phyloP scores from a whole-genome alignment of 345 rosid species.

The Syzygium jambos region DNA sequence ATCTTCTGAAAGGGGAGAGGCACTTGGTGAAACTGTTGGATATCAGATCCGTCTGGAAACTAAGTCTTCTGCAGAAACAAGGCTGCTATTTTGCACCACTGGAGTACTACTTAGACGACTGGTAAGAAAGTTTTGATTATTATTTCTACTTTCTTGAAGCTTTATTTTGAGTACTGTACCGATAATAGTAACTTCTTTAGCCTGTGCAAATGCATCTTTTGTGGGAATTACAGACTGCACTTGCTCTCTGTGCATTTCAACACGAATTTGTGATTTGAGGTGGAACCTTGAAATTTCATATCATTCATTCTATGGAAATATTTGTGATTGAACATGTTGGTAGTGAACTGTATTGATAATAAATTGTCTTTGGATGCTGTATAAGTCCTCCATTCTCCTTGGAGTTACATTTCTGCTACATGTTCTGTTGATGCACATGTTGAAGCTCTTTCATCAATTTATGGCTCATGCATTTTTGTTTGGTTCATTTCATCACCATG shows the following conservation, averaged over 20 bases:
- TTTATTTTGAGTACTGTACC: neutral
- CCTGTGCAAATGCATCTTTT: neutral
- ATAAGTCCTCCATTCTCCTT: neutral
- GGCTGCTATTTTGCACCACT: constrained; percentile 90
- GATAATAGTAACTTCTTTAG: neutral
- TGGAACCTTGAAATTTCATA: neutral
- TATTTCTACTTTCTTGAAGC: neutral
- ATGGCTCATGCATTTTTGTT: neutral
- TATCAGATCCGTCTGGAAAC: constrained; percentile 93
- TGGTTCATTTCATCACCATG: neutral
- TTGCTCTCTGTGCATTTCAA: neutral
- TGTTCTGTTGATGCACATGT: neutral
- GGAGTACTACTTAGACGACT: constrained; percentile 82
- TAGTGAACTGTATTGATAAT: neutral
- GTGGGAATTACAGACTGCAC: neutral
- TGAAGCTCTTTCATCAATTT: neutral
- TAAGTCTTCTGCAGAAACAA: constrained; percentile 67
- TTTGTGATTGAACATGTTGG: neutral
- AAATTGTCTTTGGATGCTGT: neutral
- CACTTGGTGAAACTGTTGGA: constrained; percentile 82
- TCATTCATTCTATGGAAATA: neutral
- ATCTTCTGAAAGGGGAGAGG: constrained; percentile 91
- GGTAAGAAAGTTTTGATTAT: constrained; percentile 33
- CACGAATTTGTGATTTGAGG: neutral
- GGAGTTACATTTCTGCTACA: neutral